A percentile compares a stretch with the other conserved stretches of the same genome.
Conservation (phyloP, 129 eudicot species). For the Arctium lappa region DNA sequence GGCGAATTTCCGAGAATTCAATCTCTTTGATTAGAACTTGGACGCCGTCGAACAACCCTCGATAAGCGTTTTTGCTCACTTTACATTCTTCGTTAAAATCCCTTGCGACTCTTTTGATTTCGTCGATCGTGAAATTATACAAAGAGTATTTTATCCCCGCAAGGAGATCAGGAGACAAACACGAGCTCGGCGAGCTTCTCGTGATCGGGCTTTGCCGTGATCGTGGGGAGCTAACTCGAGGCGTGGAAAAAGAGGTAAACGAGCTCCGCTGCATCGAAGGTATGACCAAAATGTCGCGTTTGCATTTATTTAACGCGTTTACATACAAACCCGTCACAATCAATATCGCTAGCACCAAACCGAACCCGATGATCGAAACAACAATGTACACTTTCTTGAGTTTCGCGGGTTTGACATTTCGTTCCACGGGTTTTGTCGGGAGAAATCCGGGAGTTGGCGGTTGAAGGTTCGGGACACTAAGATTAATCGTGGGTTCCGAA, state of each 20-base stretch:
- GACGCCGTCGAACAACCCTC: slow-evolving; percentile 44
- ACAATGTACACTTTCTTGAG: slow-evolving; percentile 40
- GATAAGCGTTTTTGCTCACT: slow-evolving; percentile 35
- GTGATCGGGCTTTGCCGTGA: slow-evolving; percentile 41
- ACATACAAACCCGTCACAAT: slow-evolving; percentile 50
- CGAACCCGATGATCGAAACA: slow-evolving; percentile 41
- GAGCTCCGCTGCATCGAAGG: slow-evolving; percentile 44
- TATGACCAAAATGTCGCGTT: slow-evolving; percentile 26
- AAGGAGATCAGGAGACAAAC: slow-evolving; percentile 80
- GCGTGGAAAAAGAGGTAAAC: slow-evolving; percentile 51
- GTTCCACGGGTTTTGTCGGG: slow-evolving; percentile 37
- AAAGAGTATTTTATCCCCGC: slow-evolving; percentile 57
- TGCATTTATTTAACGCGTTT: slow-evolving; percentile 44
- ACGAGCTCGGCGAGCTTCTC: slow-evolving; percentile 62
- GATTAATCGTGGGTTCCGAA: slow-evolving; percentile 38
- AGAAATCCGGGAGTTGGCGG: slow-evolving; percentile 66
- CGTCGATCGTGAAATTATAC: slow-evolving; percentile 52
- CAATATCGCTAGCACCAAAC: slow-evolving; percentile 30
- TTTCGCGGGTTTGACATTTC: slow-evolving; percentile 21
- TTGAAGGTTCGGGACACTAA: slow-evolving; percentile 25
- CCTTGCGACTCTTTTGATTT: slow-evolving; percentile 45
- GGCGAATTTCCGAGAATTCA: slow-evolving; percentile 52
- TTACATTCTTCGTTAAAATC: slow-evolving; percentile 40
- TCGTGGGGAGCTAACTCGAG: slow-evolving; percentile 38
- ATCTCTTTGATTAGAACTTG: slow-evolving; percentile 55